Conservation (phyloP, 2,329 filamentous ascomycete genomes). For the Penicillium paneum region DNA sequence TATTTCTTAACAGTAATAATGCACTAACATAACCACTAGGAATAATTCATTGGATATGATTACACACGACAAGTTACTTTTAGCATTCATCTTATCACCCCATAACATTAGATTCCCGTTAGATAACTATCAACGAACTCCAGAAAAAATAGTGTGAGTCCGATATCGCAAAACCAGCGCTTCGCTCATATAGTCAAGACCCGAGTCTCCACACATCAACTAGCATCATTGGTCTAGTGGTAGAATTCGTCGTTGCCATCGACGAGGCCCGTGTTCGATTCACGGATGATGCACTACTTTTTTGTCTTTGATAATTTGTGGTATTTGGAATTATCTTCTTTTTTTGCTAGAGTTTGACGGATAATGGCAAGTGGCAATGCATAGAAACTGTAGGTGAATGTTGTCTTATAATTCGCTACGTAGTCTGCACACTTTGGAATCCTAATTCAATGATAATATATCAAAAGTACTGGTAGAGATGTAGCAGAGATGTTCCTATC, state of each 20-base stretch:
- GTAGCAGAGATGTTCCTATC: background rate
- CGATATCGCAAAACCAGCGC: no score
- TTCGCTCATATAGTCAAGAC: background rate
- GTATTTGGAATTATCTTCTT: background rate
- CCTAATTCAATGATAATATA: background rate
- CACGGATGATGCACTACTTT: constrained; percentile 43
- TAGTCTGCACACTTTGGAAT: background rate
- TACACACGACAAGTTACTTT: no score
- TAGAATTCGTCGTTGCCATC: constrained; percentile 42
- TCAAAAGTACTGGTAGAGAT: background rate
- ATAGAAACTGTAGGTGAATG: background rate
- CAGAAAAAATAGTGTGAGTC: background rate
- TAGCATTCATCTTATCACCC: no score
- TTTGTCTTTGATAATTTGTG: background rate
- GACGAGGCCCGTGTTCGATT: constrained; percentile 49
- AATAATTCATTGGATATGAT: background rate
- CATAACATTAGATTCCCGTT: no score
- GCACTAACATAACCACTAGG: fast-evolving
- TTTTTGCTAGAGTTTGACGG: no score
- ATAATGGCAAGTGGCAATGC: background rate
- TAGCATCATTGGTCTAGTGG: constrained; percentile 44
- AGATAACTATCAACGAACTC: background rate
- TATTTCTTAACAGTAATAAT: no score
- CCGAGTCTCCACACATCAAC: constrained; percentile 7
- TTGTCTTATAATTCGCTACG: background rate